Base-by-base conservation (phyloP, 2,329 filamentous ascomycete species). In the Aspergillus brasiliensis region DNA sequence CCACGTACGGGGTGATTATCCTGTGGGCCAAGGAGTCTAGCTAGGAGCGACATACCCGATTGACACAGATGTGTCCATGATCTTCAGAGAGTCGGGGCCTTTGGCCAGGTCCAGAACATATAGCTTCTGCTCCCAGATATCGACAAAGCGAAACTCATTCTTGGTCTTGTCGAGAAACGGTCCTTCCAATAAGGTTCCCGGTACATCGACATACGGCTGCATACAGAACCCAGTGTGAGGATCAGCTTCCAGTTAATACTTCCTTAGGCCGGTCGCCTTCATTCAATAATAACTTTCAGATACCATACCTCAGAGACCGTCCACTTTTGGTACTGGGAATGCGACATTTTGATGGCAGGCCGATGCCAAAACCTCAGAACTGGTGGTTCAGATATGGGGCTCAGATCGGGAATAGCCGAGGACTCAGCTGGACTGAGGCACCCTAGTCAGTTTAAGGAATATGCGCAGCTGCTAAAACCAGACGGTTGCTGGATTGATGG, bases 121-220 rank as follows among this genome's bases (percentile, higher is more conserved):
- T 48, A 97, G 72, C 62, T 87, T 86, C 72, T 90, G 84, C 72
- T 89, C 86, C 75, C 88, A 89, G 77, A 97, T 93, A 77, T 97
- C 93, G 48, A 80, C 66, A 58, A 78, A 80, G 44, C 77, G 77
- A 40, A 79, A 72, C 64, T 78, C 75, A 59, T 78, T 76, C 23
- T 68, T 72, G 51, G 71, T 69, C 19, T 70, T 68, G 58, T 75
- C 73, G 61, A 77, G 73, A 60, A 73, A 78, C 3, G 76, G 77
- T 7, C 77, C 77, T 67, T 79, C 77, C 23, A 78, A 73, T 27
- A 80, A 65, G 15, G 72, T 75, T 49, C 77, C 77, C 25, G 68
- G 61, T 51, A 76, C 68, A 51, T 76, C 67, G 56, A 78, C 60
- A 65, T 75, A 78, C 51, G 78, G 76, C 77, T 79, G 62, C 51